Percentiles rank a stretch among this genome's conserved stretches.
Evolutionary conservation across 169 alveolate genomes (phyloP).

Genomic region (Plasmodium coatneyi): DNA sequence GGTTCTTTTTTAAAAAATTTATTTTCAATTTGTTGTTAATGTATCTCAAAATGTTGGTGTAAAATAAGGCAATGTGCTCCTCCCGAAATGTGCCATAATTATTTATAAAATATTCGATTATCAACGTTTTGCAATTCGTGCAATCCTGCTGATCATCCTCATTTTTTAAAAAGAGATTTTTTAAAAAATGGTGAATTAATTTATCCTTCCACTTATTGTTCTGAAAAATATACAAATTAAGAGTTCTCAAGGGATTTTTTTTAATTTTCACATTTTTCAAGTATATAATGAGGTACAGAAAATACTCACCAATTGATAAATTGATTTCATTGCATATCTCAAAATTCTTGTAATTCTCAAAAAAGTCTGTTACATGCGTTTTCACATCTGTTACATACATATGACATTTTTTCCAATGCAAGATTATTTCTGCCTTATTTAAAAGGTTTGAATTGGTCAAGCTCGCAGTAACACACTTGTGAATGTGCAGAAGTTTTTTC

Average conservation of each 20-base stretch:
- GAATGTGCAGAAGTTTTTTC: constrained; percentile 42
- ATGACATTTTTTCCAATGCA: constrained; percentile 55
- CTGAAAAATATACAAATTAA: constrained; percentile 42
- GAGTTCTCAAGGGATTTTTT: constrained; percentile 17
- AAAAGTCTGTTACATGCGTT: constrained; percentile 39
- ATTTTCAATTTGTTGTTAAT: constrained; percentile 63
- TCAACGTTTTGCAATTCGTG: constrained; percentile 40
- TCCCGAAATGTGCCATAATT: constrained; percentile 48
- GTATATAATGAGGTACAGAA: constrained; percentile 55
- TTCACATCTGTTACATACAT: constrained; percentile 53
- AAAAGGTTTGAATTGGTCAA: constrained; percentile 1
- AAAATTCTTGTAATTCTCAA: constrained; percentile 64
- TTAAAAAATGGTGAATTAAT: constrained; percentile 55
- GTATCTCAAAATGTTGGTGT: constrained; percentile 33
- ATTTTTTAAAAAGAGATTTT: constrained; percentile 35
- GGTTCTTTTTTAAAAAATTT: constrained; percentile 68
- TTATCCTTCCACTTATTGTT: constrained; percentile 71
- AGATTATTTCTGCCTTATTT: constrained; percentile 41
- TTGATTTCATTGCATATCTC: constrained; percentile 54
- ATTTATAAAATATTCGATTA: constrained; percentile 71
- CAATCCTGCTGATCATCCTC: not conserved
- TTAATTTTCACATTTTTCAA: constrained; percentile 53
- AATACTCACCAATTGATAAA: constrained; percentile 70
- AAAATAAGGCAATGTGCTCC: constrained; percentile 9
- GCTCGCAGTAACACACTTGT: constrained; percentile 38